Evolutionary conservation across 225 moss, liverwort and hornwort genomes (phyloP).

Genomic region (Anthoceros angustus): DNA sequence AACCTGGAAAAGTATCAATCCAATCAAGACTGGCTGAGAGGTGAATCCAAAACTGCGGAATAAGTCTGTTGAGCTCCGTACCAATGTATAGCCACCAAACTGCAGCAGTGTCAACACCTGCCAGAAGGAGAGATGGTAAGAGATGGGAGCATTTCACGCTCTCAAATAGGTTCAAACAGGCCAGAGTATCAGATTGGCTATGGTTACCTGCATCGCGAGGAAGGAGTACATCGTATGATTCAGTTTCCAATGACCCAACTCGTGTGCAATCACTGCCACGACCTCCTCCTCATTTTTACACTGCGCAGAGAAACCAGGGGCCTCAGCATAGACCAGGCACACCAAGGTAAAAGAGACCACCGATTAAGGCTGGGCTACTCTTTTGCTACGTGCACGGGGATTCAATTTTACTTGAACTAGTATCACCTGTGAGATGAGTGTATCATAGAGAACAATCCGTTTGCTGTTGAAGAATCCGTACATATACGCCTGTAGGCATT

Average conservation of each 20-base stretch:
- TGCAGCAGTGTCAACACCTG: constrained; percentile 82
- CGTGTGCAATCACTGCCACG: constrained; percentile 93
- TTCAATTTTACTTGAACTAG: too few species aligned
- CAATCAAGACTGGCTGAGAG: constrained; percentile 77
- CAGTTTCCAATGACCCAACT: constrained; percentile 96
- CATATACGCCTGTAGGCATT: constrained; percentile 58
- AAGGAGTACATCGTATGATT: constrained; percentile 98
- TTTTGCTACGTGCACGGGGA: too few species aligned
- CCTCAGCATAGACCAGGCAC: too few species aligned
- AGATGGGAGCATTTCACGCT: neutral
- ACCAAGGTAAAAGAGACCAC: neutral
- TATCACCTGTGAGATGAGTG: constrained; percentile 64
- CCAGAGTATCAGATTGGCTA: neutral
- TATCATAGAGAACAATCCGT: constrained; percentile 95
- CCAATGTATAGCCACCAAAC: constrained; percentile 86
- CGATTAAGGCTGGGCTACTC: neutral
- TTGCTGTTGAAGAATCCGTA: constrained; percentile 99
- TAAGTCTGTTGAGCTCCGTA: constrained; percentile 63
- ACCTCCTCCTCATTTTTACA: constrained; percentile 93
- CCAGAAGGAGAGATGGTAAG: neutral
- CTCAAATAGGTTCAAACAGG: neutral
- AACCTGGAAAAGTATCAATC: constrained; percentile 79
- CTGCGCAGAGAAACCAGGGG: constrained; percentile 14
- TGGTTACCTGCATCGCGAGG: constrained; percentile 63
- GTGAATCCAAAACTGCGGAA: constrained; percentile 86